These are phyloP conservation scores for Pestalotiopsis sp. DNA, from an alignment of 2,329 filamentous ascomycete genomes.

Conservation along the genomic window DNA sequence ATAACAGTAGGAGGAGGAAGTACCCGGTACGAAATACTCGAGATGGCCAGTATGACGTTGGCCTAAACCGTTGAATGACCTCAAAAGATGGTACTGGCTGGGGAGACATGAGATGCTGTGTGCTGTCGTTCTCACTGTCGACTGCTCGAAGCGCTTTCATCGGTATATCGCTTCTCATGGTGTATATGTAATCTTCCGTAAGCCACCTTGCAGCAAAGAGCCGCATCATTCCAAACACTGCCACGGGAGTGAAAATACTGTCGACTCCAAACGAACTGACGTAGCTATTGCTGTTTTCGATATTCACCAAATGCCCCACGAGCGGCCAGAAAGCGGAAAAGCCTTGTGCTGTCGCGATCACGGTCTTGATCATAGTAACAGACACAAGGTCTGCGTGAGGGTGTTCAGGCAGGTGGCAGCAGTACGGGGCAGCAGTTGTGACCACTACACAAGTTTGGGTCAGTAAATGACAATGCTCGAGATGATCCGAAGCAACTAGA, in stretches of 20 bases:
- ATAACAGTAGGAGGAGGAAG: constrained; percentile 10
- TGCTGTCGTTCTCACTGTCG: not conserved
- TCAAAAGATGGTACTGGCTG: not conserved
- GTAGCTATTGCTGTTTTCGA: not conserved
- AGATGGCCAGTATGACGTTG: constrained; percentile 15
- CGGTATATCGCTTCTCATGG: not conserved
- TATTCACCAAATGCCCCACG: not conserved
- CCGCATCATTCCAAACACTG: not conserved
- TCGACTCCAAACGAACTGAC: constrained; percentile 7
- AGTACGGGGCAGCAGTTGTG: constrained; percentile 9
- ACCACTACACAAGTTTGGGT: constrained; percentile 8
- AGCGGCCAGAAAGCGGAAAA: not conserved
- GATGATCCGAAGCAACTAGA: not conserved
- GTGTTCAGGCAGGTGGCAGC: constrained; percentile 5
- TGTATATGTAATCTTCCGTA: constrained; percentile 7
- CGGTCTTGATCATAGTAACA: constrained; percentile 10
- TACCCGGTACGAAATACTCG: constrained; percentile 14
- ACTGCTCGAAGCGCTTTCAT: not conserved
- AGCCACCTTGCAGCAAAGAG: constrained; percentile 6
- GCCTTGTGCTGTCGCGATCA: constrained; percentile 17
- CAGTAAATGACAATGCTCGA: not conserved
- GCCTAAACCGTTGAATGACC: not conserved
- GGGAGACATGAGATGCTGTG: not conserved
- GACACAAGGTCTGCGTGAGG: constrained; percentile 5
- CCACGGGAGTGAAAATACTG: constrained; percentile 1